Evolutionary conservation across 768 basidiomycete species (phyloP).

Genomic region (Leccinum imitatum): DNA sequence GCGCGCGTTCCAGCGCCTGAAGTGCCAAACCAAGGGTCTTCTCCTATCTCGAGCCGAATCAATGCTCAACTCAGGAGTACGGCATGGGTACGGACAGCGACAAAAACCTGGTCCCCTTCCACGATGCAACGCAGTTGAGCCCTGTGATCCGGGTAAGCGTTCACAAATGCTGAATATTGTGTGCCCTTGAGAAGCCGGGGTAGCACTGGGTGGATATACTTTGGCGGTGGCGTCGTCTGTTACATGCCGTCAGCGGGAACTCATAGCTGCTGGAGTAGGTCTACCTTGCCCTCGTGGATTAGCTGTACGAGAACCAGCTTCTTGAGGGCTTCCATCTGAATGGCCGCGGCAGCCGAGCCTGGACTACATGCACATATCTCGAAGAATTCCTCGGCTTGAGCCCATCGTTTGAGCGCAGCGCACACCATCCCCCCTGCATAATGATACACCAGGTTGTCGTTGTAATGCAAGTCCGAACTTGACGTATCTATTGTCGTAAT

Average conservation of each 20-base stretch:
- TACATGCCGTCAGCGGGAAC: not conserved
- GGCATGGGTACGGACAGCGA: conserved; percentile 40
- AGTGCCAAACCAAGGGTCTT: conserved; percentile 68
- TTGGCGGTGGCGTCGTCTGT: conserved; percentile 53
- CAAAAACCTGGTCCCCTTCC: conserved; percentile 58
- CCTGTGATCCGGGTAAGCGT: conserved; percentile 60
- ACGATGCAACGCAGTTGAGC: conserved; percentile 44
- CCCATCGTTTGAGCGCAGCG: conserved; percentile 61
- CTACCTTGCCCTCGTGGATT: conserved; percentile 73
- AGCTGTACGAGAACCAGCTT: conserved; percentile 79
- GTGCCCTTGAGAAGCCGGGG: conserved; percentile 63
- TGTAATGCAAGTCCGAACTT: conserved; percentile 68
- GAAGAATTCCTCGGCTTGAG: conserved; percentile 71
- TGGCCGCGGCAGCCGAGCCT: conserved; percentile 54
- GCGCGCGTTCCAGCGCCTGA: conserved; percentile 66
- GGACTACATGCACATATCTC: conserved; percentile 75
- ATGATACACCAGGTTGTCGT: conserved; percentile 83
- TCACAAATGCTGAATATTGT: conserved; percentile 62
- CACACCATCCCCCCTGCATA: conserved; percentile 76
- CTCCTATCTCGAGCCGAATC: conserved; percentile 46
- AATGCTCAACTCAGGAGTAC: conserved; percentile 1
- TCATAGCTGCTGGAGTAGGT: not conserved
- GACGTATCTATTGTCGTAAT: conserved; percentile 63
- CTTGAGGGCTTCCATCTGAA: conserved; percentile 87
- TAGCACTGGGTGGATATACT: conserved; percentile 66